These are phyloP conservation scores for Monosporozyma unispora DNA, from an alignment of 805 yeast genomes.

Conservation along the genomic window DNA sequence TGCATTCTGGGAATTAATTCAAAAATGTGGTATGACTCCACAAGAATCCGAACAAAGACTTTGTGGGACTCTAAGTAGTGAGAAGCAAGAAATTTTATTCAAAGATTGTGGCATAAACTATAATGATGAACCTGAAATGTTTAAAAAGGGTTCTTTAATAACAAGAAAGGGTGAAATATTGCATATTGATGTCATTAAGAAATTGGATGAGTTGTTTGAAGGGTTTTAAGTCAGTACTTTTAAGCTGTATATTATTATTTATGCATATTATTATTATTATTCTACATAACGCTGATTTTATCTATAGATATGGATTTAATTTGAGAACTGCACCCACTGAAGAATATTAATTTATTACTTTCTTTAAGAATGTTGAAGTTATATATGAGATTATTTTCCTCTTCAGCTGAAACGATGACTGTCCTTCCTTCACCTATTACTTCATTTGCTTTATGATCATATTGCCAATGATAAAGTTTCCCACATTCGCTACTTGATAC, in stretches of 20 bases:
- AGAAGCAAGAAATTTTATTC: constrained; percentile 83
- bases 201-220: constrained; percentile 31
- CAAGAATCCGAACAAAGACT: constrained; percentile 73
- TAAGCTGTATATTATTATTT: background rate
- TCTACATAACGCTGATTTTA: background rate
- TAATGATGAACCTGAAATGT: constrained; percentile 83
- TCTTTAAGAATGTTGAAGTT: background rate
- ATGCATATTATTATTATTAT: background rate
- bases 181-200: constrained; percentile 34
- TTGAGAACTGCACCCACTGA: constrained; percentile 7
- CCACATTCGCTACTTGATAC: constrained; percentile 18
- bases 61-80: constrained; percentile 70
- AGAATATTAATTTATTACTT: constrained; percentile 6
- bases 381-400: background rate
- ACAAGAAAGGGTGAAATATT: constrained; percentile 46
- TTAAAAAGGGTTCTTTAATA: constrained; percentile 60
- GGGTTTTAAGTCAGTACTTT: constrained; percentile 13
- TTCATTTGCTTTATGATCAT: constrained; percentile 8
- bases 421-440: constrained; percentile 3
- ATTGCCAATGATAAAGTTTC: constrained; percentile 12
- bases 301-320: constrained; percentile 1
- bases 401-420: background rate
- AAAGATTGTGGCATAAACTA: constrained; percentile 74
- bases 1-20: constrained; percentile 78
- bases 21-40: constrained; percentile 57